Percentiles rank a stretch among this genome's conserved stretches.
Conservation (phyloP, 768 basidiomycete genomes). For the Boletus barrowsii region DNA sequence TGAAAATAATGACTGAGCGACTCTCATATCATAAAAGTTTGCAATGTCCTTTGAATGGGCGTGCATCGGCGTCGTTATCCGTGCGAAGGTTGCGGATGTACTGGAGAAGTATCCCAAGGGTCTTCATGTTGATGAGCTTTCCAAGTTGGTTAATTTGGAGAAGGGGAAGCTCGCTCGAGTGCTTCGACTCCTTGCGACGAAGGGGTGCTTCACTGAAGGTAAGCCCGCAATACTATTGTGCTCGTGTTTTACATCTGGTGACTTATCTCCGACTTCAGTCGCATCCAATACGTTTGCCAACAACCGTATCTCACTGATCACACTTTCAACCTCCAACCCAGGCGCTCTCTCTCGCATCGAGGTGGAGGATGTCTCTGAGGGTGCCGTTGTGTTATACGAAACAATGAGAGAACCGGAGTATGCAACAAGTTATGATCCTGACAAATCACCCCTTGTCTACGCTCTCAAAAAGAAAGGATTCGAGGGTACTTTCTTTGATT, state of each 20-base stretch:
- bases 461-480: conserved; percentile 16
- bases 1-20: background rate
- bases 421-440: conserved; percentile 21
- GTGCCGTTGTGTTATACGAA: conserved; percentile 21
- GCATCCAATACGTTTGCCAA: conserved; percentile 29
- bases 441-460: conserved; percentile 21
- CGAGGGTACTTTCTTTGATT: conserved; percentile 20
- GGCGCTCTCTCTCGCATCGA: conserved; percentile 9
- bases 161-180: conserved; percentile 29
- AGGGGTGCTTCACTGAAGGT: conserved; percentile 33
- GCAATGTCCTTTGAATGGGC: conserved; percentile 26
- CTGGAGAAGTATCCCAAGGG: conserved; percentile 27
- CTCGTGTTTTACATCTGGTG: background rate
- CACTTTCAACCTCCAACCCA: conserved; percentile 12
- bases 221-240: background rate
- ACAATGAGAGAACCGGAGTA: conserved; percentile 24
- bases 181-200: conserved; percentile 29
- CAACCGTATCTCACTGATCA: conserved; percentile 33
- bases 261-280: conserved; percentile 13
- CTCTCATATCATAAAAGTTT: conserved; percentile 1
- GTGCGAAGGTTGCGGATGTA: conserved; percentile 27
- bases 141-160: conserved; percentile 23
- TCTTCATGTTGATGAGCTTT: conserved; percentile 25
- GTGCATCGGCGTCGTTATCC: conserved; percentile 23
- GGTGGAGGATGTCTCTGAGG: conserved; percentile 10